Percentiles rank a stretch among this genome's conserved stretches.
These are phyloP conservation scores for Lasiosphaeria ovina DNA, from an alignment of 495 filamentous ascomycete genomes.

Conservation along the genomic window DNA sequence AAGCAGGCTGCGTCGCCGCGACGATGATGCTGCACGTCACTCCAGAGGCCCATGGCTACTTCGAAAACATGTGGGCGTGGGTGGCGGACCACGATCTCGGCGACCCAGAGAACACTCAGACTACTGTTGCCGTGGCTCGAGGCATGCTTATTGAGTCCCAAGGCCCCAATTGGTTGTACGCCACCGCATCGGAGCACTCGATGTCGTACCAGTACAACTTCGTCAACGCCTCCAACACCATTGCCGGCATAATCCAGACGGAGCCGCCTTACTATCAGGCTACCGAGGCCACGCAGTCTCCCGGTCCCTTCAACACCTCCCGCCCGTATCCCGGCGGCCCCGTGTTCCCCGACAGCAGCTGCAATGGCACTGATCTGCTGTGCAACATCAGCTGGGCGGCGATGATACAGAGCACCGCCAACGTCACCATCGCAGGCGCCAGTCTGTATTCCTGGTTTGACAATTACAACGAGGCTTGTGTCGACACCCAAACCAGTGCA, in stretches of 20 bases:
- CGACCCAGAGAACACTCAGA: conserved; percentile 52
- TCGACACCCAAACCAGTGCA: not conserved
- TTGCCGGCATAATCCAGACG: conserved; percentile 76
- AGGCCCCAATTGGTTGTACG: conserved; percentile 44
- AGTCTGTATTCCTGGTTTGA: not conserved
- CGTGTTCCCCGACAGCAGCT: not conserved
- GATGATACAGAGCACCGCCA: not conserved
- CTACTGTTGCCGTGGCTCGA: conserved; percentile 81
- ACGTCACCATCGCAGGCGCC: not conserved
- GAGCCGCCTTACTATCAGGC: conserved; percentile 87
- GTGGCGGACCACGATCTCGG: conserved; percentile 86
- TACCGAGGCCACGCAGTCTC: not conserved
- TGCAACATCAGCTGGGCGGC: not conserved
- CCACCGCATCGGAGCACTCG: conserved; percentile 59
- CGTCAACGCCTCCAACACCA: conserved; percentile 68
- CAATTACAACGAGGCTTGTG: not conserved
- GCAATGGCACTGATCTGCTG: not conserved
- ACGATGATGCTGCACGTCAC: conserved; percentile 73
- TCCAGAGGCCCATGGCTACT: conserved; percentile 62
- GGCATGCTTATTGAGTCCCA: conserved; percentile 68
- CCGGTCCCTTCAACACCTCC: not conserved
- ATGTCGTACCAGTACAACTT: conserved; percentile 81
- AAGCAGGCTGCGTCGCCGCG: conserved; percentile 49
- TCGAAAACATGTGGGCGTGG: conserved; percentile 92
- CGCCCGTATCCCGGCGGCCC: too few species aligned